These are phyloP conservation scores for Fusarium scirpi DNA, from an alignment of 2,329 filamentous ascomycete genomes.

Conservation along the genomic window DNA sequence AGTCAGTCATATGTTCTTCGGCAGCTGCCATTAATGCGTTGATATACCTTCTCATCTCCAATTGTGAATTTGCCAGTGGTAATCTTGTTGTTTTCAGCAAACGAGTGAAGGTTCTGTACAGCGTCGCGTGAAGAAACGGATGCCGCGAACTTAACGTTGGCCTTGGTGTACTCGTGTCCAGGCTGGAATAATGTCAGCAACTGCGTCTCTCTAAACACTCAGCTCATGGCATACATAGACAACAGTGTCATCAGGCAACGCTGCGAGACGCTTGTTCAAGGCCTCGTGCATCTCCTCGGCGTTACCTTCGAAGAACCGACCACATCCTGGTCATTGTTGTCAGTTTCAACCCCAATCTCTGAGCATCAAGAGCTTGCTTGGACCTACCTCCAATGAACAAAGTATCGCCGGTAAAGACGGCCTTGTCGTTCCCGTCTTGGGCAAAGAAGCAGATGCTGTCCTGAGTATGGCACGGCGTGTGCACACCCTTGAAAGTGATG, in stretches of 20 bases:
- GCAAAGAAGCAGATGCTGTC: constrained; percentile 97
- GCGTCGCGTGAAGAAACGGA: constrained; percentile 80
- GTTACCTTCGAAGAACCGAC: constrained; percentile 94
- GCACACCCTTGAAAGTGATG: constrained; percentile 86
- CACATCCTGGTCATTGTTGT: constrained; percentile 73
- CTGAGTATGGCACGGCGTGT: constrained; percentile 98
- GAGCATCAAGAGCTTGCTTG: background rate
- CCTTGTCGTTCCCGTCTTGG: constrained; percentile 80
- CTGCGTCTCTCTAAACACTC: background rate
- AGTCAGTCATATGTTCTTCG: constrained; percentile 6
- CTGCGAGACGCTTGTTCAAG: constrained; percentile 84
- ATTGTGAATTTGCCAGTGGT: constrained; percentile 98
- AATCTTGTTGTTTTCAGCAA: constrained; percentile 82
- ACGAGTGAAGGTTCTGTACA: constrained; percentile 81
- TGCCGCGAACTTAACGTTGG: constrained; percentile 89
- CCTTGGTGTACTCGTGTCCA: constrained; percentile 98
- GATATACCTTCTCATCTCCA: constrained; percentile 88
- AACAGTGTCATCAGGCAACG: constrained; percentile 88
- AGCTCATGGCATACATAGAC: constrained; percentile 76
- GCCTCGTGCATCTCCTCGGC: constrained; percentile 93
- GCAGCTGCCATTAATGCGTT: constrained; percentile 9
- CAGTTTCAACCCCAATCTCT: background rate
- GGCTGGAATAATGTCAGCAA: constrained; percentile 64
- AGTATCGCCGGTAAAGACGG: constrained; percentile 95
- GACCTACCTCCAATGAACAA: constrained; percentile 86